Conservation (phyloP, 768 basidiomycete genomes). For the Mycena epipterygia region DNA sequence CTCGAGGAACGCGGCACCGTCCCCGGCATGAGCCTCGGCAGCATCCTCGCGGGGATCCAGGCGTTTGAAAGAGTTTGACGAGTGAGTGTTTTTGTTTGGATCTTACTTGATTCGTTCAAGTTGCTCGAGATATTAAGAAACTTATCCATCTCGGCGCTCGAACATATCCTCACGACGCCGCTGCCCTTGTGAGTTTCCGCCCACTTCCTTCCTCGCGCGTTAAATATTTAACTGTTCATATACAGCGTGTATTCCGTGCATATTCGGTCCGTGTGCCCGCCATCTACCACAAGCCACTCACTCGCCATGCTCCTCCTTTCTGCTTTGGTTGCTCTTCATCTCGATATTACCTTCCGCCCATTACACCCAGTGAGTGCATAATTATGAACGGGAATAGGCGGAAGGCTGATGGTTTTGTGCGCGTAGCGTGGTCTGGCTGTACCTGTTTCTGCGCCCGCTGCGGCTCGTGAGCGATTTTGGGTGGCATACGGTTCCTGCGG, state of each 20-base stretch:
- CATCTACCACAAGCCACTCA: too few relatives aligned
- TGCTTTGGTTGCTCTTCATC: too few relatives aligned
- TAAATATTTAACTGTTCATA: neutral
- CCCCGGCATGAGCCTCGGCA: conserved; percentile 52
- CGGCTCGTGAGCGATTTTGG: conserved; percentile 73
- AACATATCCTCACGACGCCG: conserved; percentile 75
- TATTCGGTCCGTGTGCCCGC: conserved; percentile 67
- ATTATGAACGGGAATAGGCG: too few relatives aligned
- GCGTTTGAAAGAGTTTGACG: conserved; percentile 66
- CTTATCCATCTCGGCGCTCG: conserved; percentile 63
- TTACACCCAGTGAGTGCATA: too few relatives aligned
- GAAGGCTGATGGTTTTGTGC: too few relatives aligned
- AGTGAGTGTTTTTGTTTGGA: conserved; percentile 47
- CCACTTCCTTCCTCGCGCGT: neutral
- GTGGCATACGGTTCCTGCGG: conserved; percentile 75
- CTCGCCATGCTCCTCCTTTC: neutral
- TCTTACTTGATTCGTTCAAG: too few relatives aligned
- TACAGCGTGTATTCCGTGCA: conserved; percentile 76
- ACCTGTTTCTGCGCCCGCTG: conserved; percentile 83
- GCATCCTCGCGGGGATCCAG: conserved; percentile 62
- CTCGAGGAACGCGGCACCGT: conserved; percentile 70
- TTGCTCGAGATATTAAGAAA: too few relatives aligned
- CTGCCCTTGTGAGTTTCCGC: conserved; percentile 69
- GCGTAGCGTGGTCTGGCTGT: conserved; percentile 75
- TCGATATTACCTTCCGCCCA: too few relatives aligned